Base-by-base conservation (phyloP, 345 rosid species). In the Durio zibethinus region DNA sequence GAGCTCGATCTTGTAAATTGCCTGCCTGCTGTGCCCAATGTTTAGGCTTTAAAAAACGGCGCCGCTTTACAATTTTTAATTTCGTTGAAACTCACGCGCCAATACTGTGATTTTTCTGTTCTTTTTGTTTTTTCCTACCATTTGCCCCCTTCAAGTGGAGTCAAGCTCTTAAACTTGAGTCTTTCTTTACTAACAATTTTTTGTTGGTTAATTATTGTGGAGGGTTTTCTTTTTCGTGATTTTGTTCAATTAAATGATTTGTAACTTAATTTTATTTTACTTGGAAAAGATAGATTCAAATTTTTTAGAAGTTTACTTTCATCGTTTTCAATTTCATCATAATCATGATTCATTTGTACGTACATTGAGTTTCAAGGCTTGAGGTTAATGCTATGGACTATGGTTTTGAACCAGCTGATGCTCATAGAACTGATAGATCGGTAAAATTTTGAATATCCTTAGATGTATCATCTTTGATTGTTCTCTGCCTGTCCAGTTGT, bases 391-490 rank as follows among this genome's bases (percentile, higher is more conserved):
- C 98, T 3, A 83, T 84, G 84, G 88, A 91, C 82, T 91, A 90
- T 71, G 97, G 97, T 61, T 92, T 95, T 87, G 92, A 91, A 79
- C 92, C 99, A 60, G 86, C 90, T 4, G 94, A 95, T 76, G 88
- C 94, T 35, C 99, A 98, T 59, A 88, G 98, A 87, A 90, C 93
- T 70, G 97, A 93, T 83, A 90, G 97, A 89, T 95, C 98, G 81
- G 98, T 95, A 87, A 80, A 25, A 52, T 33, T 77, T 82, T 50
- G 76, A 15, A 7, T 71, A 45, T 76, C 77, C 29, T 54, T 48
- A 70, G 29, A 48, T 12, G 54, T 56, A 64, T 68, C 40, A 36
- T 77, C 25, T 18, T 18, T 64, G 73, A 57, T 33, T 52, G 33
- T 47, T 68, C 10, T 69, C 18, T 68, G 10, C 38, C 38, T 54